phyloP scores from a whole-genome alignment of 208 protist genomes.

The Leishmania martiniquensis region DNA sequence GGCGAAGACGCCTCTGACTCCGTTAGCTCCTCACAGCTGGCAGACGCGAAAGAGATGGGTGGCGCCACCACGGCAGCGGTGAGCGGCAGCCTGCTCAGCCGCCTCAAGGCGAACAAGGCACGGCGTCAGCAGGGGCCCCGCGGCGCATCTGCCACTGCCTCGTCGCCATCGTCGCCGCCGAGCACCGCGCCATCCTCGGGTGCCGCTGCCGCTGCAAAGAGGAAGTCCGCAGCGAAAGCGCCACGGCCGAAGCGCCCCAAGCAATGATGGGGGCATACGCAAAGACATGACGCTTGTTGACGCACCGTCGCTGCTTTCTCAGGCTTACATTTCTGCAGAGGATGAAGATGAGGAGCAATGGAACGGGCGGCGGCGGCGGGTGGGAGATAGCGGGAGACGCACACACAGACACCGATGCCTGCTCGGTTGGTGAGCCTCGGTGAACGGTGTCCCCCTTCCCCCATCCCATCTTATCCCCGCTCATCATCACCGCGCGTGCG shows the following conservation, averaged over 20 bases:
- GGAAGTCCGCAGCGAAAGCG: background rate
- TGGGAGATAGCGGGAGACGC: background rate
- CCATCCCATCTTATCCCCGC: background rate
- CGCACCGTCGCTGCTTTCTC: too few species aligned
- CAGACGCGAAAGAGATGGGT: conserved; percentile 7
- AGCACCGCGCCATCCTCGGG: background rate
- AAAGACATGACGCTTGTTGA: too few species aligned
- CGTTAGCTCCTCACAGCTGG: conserved; percentile 19
- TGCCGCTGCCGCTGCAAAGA: background rate
- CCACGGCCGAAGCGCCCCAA: background rate
- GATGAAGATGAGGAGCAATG: too few species aligned
- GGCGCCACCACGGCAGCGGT: conserved; percentile 19
- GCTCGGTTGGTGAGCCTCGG: background rate
- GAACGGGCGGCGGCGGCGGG: too few species aligned
- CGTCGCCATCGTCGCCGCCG: background rate
- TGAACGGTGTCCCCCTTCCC: background rate
- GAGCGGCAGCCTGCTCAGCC: conserved; percentile 8
- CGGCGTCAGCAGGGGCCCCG: background rate
- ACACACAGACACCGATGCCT: background rate
- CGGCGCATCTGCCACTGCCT: background rate
- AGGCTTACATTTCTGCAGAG: too few species aligned
- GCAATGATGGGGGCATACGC: too few species aligned
- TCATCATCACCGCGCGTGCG: background rate
- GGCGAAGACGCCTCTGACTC: background rate
- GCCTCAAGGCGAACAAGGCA: conserved; percentile 12